These are phyloP conservation scores for Cercospora sesami DNA, from an alignment of 2,329 filamentous ascomycete genomes.

Conservation along the genomic window DNA sequence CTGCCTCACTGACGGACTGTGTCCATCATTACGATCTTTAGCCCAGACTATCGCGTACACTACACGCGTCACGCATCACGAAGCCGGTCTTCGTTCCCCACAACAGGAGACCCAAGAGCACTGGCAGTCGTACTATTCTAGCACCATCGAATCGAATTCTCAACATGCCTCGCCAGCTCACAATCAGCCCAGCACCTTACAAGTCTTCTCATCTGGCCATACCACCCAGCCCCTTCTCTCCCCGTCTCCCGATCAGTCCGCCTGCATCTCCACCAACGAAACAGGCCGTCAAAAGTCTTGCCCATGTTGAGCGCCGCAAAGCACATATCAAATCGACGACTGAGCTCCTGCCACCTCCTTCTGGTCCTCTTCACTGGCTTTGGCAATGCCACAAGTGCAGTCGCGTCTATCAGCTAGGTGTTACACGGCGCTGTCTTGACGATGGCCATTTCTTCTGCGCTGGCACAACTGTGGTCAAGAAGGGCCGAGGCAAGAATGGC, in stretches of 20 bases:
- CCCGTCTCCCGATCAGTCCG: slow-evolving; percentile 28
- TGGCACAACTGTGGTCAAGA: slow-evolving; percentile 45
- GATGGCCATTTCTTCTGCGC: slow-evolving; percentile 58
- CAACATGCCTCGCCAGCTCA: slow-evolving; percentile 35
- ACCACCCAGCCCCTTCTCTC: slow-evolving; percentile 48
- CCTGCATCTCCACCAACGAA: slow-evolving; percentile 14
- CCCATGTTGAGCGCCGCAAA: slow-evolving; percentile 2
- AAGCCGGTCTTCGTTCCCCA: slow-evolving; percentile 31
- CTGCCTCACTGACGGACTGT: slow-evolving; percentile 21
- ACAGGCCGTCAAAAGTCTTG: neutral
- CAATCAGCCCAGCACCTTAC: slow-evolving; percentile 44
- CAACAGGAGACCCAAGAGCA: neutral
- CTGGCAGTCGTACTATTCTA: neutral
- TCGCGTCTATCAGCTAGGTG: slow-evolving; percentile 49
- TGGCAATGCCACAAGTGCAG: slow-evolving; percentile 57
- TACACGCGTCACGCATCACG: slow-evolving; percentile 15
- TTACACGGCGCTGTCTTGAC: slow-evolving; percentile 55
- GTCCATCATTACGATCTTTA: slow-evolving; percentile 21
- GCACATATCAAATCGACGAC: slow-evolving; percentile 22
- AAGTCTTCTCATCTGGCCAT: slow-evolving; percentile 47
- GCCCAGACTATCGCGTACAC: neutral
- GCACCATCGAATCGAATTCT: neutral
- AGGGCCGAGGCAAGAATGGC: slow-evolving; percentile 35
- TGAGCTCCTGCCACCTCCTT: slow-evolving; percentile 31
- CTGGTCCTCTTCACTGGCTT: slow-evolving; percentile 48